A percentile compares a stretch with the other conserved stretches of the same genome.
These are phyloP conservation scores for Stipa capillata DNA, from an alignment of 176 grass and related monocot species.

Conservation along the genomic window DNA sequence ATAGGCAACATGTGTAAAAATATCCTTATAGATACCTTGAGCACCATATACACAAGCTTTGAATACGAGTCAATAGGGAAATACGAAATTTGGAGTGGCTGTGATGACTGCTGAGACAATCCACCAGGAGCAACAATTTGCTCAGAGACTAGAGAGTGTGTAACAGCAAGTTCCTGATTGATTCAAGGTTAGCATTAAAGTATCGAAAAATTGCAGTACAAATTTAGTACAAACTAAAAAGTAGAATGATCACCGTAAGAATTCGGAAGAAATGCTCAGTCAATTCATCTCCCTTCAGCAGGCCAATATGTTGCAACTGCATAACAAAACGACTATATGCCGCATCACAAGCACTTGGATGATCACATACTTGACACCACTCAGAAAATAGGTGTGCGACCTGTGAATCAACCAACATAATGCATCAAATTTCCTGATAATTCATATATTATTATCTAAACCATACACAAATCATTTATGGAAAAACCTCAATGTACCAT, in stretches of 20 bases:
- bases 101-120: conserved; percentile 33
- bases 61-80: conserved; percentile 77
- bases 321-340: conserved; percentile 50
- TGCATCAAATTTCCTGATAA: background rate
- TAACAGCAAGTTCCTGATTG: conserved; percentile 61
- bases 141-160: conserved; percentile 47
- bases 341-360: conserved; percentile 48
- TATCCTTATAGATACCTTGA: conserved; percentile 51
- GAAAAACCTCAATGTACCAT: background rate
- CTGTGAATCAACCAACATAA: conserved; percentile 27
- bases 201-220: background rate
- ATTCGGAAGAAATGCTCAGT: conserved; percentile 68
- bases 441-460: background rate
- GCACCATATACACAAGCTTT: conserved; percentile 59
- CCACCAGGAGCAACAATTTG: conserved; percentile 37
- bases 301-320: conserved; percentile 63
- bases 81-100: conserved; percentile 46
- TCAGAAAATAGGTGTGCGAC: conserved; percentile 54
- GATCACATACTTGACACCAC: conserved; percentile 78
- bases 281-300: conserved; percentile 74
- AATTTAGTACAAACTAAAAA: background rate
- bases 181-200: conserved; percentile 7
- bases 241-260: conserved; percentile 43
- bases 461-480: background rate
- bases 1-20: background rate